phyloP scores from a whole-genome alignment of 2,329 filamentous ascomycete genomes.

The Exserohilum turcica region DNA sequence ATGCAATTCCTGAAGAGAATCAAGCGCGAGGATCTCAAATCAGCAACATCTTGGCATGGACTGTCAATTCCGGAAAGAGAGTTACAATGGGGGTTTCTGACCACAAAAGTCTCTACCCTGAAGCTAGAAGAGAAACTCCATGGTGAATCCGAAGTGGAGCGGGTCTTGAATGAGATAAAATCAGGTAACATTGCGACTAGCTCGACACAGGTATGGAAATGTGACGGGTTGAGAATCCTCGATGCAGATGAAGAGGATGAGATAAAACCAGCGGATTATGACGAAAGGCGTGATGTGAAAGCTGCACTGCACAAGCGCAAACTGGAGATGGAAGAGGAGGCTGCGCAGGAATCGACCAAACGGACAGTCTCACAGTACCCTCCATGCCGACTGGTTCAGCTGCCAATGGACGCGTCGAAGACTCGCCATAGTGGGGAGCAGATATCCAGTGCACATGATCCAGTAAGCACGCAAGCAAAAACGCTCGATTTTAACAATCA shows the following conservation, averaged over 20 bases:
- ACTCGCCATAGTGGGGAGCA: too few relatives aligned
- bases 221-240: slow-evolving; percentile 54
- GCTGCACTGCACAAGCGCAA: slow-evolving; percentile 49
- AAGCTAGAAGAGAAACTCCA: slow-evolving; percentile 48
- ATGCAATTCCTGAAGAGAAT: slow-evolving; percentile 42
- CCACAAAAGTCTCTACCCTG: slow-evolving; percentile 46
- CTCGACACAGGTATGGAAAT: slow-evolving; percentile 55
- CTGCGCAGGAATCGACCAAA: slow-evolving; percentile 2
- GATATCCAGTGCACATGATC: too few relatives aligned
- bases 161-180: slow-evolving; percentile 44
- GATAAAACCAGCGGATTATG: slow-evolving; percentile 22
- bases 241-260: slow-evolving; percentile 48
- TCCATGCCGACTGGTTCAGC: background rate
- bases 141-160: slow-evolving; percentile 46
- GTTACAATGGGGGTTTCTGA: slow-evolving; percentile 57
- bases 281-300: slow-evolving; percentile 40
- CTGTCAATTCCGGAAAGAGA: slow-evolving; percentile 47
- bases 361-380: background rate
- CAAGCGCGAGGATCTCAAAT: slow-evolving; percentile 39
- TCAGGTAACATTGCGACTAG: slow-evolving; percentile 47
- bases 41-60: slow-evolving; percentile 49
- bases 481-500: background rate
- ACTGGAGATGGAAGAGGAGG: slow-evolving; percentile 27
- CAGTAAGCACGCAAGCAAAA: background rate
- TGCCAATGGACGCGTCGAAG: too few relatives aligned